A percentile compares a stretch with the other conserved stretches of the same genome.
Conservation (phyloP, 1,284 basidiomycete genomes). For the Microbotryomycetes sp. region DNA sequence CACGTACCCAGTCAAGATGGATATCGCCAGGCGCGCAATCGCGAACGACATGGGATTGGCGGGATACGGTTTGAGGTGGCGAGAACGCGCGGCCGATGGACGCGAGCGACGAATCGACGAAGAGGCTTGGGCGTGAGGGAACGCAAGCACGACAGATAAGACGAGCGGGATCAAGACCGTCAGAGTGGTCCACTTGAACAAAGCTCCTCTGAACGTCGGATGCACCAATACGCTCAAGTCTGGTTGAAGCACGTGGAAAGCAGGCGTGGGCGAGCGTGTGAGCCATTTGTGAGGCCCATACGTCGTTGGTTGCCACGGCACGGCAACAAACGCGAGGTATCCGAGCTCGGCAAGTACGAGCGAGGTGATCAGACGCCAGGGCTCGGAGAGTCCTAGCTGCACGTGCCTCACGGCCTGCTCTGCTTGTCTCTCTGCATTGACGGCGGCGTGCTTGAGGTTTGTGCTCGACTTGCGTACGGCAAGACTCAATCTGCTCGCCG, state of each 20-base stretch:
- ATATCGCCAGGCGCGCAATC: conserved; percentile 16
- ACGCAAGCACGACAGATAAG: conserved; percentile 14
- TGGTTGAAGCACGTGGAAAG: conserved; percentile 9
- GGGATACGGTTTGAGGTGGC: not conserved
- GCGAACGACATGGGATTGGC: conserved; percentile 22
- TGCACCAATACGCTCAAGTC: conserved; percentile 20
- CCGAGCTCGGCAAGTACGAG: conserved; percentile 13
- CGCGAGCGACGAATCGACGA: not conserved
- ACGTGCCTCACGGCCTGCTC: conserved; percentile 6
- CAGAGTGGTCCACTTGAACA: conserved; percentile 8
- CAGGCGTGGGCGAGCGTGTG: not conserved
- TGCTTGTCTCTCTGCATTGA: not conserved
- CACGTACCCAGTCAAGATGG: conserved; percentile 18
- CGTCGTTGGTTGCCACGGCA: conserved; percentile 13
- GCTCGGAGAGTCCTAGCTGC: conserved; percentile 9
- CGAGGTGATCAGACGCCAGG: conserved; percentile 12
- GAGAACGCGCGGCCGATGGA: not conserved
- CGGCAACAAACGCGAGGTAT: conserved; percentile 13
- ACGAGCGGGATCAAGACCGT: conserved; percentile 20
- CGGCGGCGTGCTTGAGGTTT: conserved; percentile 7
- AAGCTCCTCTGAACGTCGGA: conserved; percentile 16
- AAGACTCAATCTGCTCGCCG: not conserved
- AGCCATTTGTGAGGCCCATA: conserved; percentile 17
- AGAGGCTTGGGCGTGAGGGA: conserved; percentile 4
- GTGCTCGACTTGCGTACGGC: not conserved